Percentiles rank a stretch among this genome's conserved stretches.
Evolutionary conservation across 768 basidiomycete genomes (phyloP).

Genomic region (Amyloporia xantha): DNA sequence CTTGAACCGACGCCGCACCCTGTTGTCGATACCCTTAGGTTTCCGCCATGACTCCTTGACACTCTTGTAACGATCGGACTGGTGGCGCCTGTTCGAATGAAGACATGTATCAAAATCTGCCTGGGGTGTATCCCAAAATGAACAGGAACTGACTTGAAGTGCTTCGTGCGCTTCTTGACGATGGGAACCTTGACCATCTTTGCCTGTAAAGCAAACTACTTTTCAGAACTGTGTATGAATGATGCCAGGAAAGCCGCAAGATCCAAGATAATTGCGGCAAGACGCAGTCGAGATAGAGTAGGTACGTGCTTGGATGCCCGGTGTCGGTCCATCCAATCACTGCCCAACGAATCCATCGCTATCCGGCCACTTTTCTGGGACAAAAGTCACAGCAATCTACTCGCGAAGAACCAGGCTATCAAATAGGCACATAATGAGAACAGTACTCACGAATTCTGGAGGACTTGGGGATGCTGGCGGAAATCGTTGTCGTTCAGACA

Average conservation of each 20-base stretch:
- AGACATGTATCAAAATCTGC: slow-evolving; percentile 2
- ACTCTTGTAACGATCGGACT: slow-evolving; percentile 94
- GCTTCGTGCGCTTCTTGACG: slow-evolving; percentile 95
- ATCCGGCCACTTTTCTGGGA: background rate
- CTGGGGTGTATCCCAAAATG: background rate
- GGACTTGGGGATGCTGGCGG: slow-evolving; percentile 40
- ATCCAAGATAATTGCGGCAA: too few relatives aligned
- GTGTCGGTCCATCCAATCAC: slow-evolving; percentile 18
- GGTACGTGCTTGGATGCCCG: slow-evolving; percentile 5
- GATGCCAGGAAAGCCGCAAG: too few relatives aligned
- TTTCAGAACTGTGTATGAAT: too few relatives aligned
- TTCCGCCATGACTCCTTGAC: slow-evolving; percentile 99
- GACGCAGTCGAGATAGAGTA: slow-evolving; percentile 8
- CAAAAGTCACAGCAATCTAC: slow-evolving; percentile 13
- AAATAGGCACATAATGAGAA: slow-evolving; percentile 10
- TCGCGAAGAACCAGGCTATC: slow-evolving; percentile 10
- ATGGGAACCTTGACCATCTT: slow-evolving; percentile 57
- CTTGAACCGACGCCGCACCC: slow-evolving; percentile 91
- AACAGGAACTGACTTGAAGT: slow-evolving; percentile 76
- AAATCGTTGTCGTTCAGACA: background rate
- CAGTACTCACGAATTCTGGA: slow-evolving; percentile 49
- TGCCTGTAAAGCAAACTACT: slow-evolving; percentile 22
- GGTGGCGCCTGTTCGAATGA: slow-evolving; percentile 78
- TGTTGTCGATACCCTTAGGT: slow-evolving; percentile 99
- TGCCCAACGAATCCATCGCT: slow-evolving; percentile 18